Evolutionary conservation across 108 stramenopile species (phyloP), one percentile per base, ranked within the genome.

Genomic region (Cyclotella baltica): DNA sequence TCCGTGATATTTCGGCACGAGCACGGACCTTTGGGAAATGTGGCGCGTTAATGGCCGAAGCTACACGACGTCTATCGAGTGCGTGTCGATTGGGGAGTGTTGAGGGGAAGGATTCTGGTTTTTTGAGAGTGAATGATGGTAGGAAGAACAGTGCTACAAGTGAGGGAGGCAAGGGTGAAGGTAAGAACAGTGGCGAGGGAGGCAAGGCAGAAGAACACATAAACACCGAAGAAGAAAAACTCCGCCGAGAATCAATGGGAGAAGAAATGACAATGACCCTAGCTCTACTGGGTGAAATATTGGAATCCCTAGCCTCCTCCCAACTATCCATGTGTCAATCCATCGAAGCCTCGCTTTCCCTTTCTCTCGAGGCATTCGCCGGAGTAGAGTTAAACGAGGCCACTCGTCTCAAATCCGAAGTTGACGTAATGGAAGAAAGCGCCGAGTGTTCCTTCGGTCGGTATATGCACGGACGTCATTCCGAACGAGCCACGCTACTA

Each of bases 21-120:
- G 88, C 95, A 0, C 89, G 88, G 51, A 92, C 95, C 31, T 93
- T 92, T 69, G 87, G 87, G 25, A 90, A 91, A 68, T 92, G 89
- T 57, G 92, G 95, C 27, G 83, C 87, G 37, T 61, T 92, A 31
- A 96, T 96, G 95, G 77, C 90, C 28, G 93, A 96, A 77, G 87
- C 91, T 3, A 93, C 92, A 13, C 77, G 90, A 29, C 81, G 92
- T n/a, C 58, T 96, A 55, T 81, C 88, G 22, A 55, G 80, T 31
- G 81, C 92, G 11, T 96, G 95, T 80, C 77, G 83, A 19, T 78
- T 96, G 62, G 62, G 61, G 34, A 30, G 59, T 65, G n/a, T 13
- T 38, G 46, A 33, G 28, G 4, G 59, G 22, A 16, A n/a, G 20
- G 22, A 29, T n/a, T n/a, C n/a, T n/a, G n/a, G n/a, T n/a, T n/a